Percentiles rank a stretch among this genome's conserved stretches.
These are phyloP conservation scores for Fistulifera pelliculosa DNA, from an alignment of 108 stramenopile genomes.

Conservation along the genomic window DNA sequence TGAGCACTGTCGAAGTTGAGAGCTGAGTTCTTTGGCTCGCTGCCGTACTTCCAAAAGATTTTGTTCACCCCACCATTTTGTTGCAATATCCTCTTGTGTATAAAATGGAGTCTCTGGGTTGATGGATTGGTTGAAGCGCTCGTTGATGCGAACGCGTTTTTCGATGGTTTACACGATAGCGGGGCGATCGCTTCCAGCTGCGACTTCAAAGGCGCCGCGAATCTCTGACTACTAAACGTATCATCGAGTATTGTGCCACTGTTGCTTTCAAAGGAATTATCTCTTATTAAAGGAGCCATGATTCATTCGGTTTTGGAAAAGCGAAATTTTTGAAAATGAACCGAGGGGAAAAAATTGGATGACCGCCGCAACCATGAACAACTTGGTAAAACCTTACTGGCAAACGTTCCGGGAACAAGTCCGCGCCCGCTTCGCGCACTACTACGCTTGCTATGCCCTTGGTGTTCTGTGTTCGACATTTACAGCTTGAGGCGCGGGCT, in stretches of 20 bases:
- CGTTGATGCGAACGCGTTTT: neutral
- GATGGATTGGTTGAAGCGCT: neutral
- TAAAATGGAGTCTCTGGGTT: neutral
- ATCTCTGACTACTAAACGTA: neutral
- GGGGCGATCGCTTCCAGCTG: conserved; percentile 1
- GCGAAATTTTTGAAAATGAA: no score
- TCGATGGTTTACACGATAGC: neutral
- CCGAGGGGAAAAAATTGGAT: no score
- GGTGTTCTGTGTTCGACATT: no score
- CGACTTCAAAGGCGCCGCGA: neutral
- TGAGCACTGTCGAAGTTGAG: neutral
- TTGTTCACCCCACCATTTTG: neutral
- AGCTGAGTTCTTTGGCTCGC: neutral
- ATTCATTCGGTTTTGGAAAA: neutral
- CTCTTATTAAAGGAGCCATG: conserved; percentile 2
- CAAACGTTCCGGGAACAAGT: no score
- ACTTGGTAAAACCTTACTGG: no score
- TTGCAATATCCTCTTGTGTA: neutral
- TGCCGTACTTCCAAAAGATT: neutral
- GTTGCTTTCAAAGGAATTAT: neutral
- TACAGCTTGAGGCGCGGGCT: no score
- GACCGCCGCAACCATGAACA: no score
- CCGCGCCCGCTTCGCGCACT: no score
- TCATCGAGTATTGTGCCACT: neutral
- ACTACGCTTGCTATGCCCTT: no score